Evolutionary conservation across 164 flowering plant species (phyloP), one percentile per base, ranked within the genome.

Genomic region (Cinnamomum chago): DNA sequence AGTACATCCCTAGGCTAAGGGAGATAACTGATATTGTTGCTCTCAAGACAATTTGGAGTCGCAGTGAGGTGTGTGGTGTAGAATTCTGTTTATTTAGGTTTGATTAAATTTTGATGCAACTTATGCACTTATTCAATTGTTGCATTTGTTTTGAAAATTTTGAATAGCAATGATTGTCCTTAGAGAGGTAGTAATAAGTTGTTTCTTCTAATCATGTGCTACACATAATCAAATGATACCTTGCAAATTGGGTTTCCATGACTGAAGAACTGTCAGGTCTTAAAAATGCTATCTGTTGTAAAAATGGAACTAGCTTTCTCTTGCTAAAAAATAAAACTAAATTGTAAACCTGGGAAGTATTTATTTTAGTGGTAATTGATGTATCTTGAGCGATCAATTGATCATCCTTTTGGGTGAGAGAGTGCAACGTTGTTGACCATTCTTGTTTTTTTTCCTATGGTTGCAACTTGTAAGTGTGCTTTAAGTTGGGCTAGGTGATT

Each of bases 11-110:
- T 17, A 79, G 94, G 74, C 83, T 94, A 30, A 83, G 87, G n/a
- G 98, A 94, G 82, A 88, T 91, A 66, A 83, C 98, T 65, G 73
- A 92, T 72, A 82, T 89, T 40, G 71, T 94, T 58, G 35, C 75
- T 71, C 78, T 92, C 62, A 88, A 81, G 80, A 77, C 83, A 30
- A 90, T 94, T 73, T 94, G 98, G 98, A 91, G 97, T 75, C 97
- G 96, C 18, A 73, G 88, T 25, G 81, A 92, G 96, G 98, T 90
- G 76, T 27, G 3, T 14, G 51, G 17, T 12, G 22, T 50, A 17
- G 27, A 9, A 25, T 75, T 58, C 12, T 30, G 18, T 18, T 71
- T 12, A 52, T 52, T 14, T 20, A 17, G 11, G 65, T 55, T 71
- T 52, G 12, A 55, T 71, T 24, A 55, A 17, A 28, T 23, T 6